These are phyloP conservation scores for Ceratonia siliqua DNA, from an alignment of 306 rosid genomes.

Conservation along the genomic window DNA sequence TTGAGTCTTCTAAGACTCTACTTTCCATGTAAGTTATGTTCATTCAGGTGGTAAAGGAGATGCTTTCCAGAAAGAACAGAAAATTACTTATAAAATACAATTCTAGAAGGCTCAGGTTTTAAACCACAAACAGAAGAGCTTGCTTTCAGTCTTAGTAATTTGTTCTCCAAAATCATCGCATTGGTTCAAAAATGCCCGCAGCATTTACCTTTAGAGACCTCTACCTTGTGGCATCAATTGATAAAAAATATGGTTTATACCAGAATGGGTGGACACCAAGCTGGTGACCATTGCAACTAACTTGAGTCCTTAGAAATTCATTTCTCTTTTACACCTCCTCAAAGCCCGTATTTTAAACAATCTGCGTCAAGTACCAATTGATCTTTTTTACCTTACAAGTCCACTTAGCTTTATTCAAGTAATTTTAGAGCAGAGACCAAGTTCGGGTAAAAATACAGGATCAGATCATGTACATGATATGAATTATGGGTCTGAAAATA, in stretches of 20 bases:
- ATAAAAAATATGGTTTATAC: neutral
- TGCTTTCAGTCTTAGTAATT: neutral
- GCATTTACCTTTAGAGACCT: neutral
- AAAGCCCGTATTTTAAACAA: neutral
- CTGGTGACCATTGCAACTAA: neutral
- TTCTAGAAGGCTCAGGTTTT: constrained; percentile 23
- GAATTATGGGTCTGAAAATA: neutral
- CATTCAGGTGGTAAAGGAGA: neutral
- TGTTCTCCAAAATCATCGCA: neutral
- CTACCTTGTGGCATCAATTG: neutral
- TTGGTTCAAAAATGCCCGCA: neutral
- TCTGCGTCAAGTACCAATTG: neutral
- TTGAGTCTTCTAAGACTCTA: neutral
- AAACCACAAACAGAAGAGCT: neutral
- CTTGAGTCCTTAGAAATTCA: neutral
- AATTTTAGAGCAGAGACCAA: neutral
- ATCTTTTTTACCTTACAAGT: neutral
- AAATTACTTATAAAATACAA: neutral
- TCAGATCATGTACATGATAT: neutral
- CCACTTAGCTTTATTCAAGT: constrained; percentile 16
- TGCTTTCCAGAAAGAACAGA: neutral
- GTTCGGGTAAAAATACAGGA: neutral
- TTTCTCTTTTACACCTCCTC: neutral
- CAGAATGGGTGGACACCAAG: neutral
- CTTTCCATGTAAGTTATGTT: neutral